These are phyloP conservation scores for Eimeria sp. DNA, from an alignment of 169 alveolate genomes.

Conservation along the genomic window DNA sequence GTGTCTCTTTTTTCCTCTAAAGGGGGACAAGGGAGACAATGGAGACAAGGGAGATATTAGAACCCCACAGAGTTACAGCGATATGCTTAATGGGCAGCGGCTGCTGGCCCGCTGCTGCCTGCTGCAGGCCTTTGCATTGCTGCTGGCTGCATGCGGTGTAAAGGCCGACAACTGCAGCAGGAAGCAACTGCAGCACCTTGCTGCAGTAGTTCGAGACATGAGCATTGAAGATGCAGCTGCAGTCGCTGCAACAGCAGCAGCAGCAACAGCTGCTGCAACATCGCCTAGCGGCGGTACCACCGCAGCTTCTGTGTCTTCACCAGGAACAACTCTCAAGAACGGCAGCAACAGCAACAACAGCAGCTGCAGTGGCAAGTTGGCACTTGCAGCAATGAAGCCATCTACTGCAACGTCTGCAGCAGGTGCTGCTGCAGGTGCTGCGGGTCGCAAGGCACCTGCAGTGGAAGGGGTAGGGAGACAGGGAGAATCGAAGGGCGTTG, in stretches of 20 bases:
- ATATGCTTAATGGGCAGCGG: neutral
- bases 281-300: neutral
- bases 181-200: slow-evolving; percentile 25
- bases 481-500: neutral
- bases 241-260: slow-evolving; percentile 7
- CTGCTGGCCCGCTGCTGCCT: slow-evolving; percentile 45
- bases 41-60: neutral
- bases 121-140: slow-evolving; percentile 22
- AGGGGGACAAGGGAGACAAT: neutral
- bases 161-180: neutral
- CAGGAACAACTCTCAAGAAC: neutral
- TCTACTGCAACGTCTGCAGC: neutral
- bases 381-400: neutral
- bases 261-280: neutral
- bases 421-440: neutral
- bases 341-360: neutral
- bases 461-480: neutral
- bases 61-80: neutral
- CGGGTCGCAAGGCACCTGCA: slow-evolving; percentile 23
- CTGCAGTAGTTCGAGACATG: neutral
- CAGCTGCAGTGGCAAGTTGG: slow-evolving; percentile 1
- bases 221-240: slow-evolving; percentile 5
- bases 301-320: neutral
- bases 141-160: slow-evolving; percentile 20
- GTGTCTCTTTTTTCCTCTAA: neutral